These are phyloP conservation scores for Aspergillus indologenus DNA, from an alignment of 495 filamentous ascomycete genomes.

Conservation along the genomic window DNA sequence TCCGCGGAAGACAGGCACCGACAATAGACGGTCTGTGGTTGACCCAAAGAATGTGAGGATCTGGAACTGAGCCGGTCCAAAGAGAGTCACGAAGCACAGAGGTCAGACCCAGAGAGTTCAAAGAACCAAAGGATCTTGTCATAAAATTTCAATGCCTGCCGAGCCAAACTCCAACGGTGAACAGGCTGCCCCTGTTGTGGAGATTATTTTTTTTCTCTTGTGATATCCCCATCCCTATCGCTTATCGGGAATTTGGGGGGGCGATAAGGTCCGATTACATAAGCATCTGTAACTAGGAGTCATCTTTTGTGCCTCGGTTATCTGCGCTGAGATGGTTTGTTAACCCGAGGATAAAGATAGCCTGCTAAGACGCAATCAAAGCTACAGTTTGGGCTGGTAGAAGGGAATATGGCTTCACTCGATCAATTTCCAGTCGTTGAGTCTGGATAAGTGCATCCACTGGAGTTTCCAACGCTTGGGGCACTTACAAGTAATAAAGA, in stretches of 20 bases:
- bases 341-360: too few species aligned
- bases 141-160: background rate
- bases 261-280: background rate
- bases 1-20: slow-evolving; percentile 9
- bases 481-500: too few species aligned
- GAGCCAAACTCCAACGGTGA: background rate
- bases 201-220: background rate
- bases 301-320: background rate
- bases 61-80: background rate
- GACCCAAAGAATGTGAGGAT: slow-evolving; percentile 16
- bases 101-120: background rate
- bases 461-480: too few species aligned
- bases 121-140: background rate
- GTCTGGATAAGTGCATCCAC: too few species aligned
- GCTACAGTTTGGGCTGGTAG: too few species aligned
- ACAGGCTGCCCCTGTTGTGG: background rate
- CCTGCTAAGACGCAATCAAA: too few species aligned
- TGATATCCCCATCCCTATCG: background rate
- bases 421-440: too few species aligned
- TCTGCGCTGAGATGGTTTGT: too few species aligned
- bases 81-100: slow-evolving; percentile 3
- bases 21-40: slow-evolving; percentile 14
- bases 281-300: background rate
- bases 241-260: background rate
- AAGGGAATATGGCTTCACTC: too few species aligned